phyloP scores from a whole-genome alignment of 2,329 filamentous ascomycete genomes.

The Fusarium odoratissimum region DNA sequence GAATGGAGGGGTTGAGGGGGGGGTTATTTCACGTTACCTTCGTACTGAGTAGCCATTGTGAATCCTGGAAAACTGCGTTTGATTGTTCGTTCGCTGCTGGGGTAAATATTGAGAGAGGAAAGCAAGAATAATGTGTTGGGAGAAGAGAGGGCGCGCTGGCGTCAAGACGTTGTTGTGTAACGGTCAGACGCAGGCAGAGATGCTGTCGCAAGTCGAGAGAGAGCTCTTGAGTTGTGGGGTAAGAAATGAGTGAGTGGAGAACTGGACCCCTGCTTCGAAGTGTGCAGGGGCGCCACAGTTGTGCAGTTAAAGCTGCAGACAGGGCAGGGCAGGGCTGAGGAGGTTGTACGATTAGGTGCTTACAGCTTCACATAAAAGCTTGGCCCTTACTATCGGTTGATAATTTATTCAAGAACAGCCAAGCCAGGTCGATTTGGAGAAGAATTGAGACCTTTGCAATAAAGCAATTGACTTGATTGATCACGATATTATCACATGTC shows the following conservation, averaged over 20 bases:
- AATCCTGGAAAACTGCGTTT: not conserved
- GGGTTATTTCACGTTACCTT: slow-evolving; percentile 54
- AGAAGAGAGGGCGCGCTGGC: not conserved
- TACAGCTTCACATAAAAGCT: slow-evolving; percentile 5
- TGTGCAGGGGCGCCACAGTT: not conserved
- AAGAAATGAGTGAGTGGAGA: slow-evolving; percentile 14
- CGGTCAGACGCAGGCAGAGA: slow-evolving; percentile 33
- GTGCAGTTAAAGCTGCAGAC: not conserved
- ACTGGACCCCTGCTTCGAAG: slow-evolving; percentile 5
- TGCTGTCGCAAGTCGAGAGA: slow-evolving; percentile 37
- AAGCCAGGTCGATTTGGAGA: not conserved
- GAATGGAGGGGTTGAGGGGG: slow-evolving; percentile 12
- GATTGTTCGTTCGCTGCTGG: not conserved
- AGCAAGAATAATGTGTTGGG: not conserved
- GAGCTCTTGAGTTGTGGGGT: slow-evolving; percentile 23
- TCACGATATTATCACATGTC: not conserved
- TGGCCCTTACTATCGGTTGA: not conserved
- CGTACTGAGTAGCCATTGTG: slow-evolving; percentile 68
- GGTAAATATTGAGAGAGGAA: not conserved
- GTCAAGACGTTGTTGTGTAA: slow-evolving; percentile 25
- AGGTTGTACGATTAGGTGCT: slow-evolving; percentile 17
- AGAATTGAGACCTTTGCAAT: not conserved
- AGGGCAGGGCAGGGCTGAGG: not conserved
- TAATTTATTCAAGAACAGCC: too few relatives aligned
- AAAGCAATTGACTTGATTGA: not conserved